These are phyloP conservation scores for Suillus hirtellus DNA, from an alignment of 768 basidiomycete genomes.

Conservation along the genomic window DNA sequence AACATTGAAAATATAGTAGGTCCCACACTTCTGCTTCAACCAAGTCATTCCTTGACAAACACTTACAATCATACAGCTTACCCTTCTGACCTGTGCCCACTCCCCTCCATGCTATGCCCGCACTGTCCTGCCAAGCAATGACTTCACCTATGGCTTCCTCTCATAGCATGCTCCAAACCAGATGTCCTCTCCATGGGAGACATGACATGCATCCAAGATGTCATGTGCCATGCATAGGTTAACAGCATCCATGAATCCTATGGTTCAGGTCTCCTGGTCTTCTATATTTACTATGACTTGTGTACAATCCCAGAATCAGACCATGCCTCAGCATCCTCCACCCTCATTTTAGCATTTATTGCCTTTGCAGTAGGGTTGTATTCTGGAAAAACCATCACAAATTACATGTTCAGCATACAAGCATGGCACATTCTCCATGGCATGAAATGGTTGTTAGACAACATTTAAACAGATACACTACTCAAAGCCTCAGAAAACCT, in stretches of 20 bases:
- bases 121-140: neutral
- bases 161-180: neutral
- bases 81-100: too few species aligned
- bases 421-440: neutral
- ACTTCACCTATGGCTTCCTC: too few species aligned
- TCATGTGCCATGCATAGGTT: slow-evolving; percentile 30
- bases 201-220: slow-evolving; percentile 21
- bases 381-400: slow-evolving; percentile 32
- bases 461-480: fast-evolving
- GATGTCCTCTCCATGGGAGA: neutral
- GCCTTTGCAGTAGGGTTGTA: slow-evolving; percentile 33
- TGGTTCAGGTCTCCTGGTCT: slow-evolving; percentile 39
- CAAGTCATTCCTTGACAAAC: fast-evolving
- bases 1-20: too few species aligned
- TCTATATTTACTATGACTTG: slow-evolving; percentile 42
- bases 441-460: fast-evolving
- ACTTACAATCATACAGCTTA: too few species aligned
- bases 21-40: too few species aligned
- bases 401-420: slow-evolving; percentile 24
- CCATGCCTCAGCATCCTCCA: slow-evolving; percentile 14
- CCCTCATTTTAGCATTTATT: slow-evolving; percentile 32
- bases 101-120: neutral
- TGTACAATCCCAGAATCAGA: slow-evolving; percentile 14
- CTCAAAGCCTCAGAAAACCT: neutral
- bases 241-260: slow-evolving; percentile 24